Evolutionary conservation across 2,329 filamentous ascomycete genomes (phyloP).

Genomic region (Alternaria dauci): DNA sequence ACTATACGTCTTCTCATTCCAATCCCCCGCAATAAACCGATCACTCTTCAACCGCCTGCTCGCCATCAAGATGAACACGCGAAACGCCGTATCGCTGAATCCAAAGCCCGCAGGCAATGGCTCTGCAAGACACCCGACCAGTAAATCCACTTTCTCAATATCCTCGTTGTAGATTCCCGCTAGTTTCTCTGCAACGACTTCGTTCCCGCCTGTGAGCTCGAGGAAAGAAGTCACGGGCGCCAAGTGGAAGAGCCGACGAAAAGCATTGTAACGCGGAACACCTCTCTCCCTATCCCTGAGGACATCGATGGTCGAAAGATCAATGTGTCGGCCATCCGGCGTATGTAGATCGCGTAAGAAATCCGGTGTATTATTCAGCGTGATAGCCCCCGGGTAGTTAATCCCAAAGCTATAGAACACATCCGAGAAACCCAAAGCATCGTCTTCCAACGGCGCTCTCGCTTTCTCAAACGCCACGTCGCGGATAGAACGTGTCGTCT

Average conservation of each 20-base stretch:
- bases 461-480: conserved; percentile 46
- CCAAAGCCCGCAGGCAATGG: conserved; percentile 57
- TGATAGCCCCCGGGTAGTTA: conserved; percentile 59
- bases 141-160: conserved; percentile 54
- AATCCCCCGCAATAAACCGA: conserved; percentile 55
- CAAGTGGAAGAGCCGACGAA: conserved; percentile 57
- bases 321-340: conserved; percentile 54
- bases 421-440: conserved; percentile 30
- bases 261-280: conserved; percentile 57
- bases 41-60: conserved; percentile 55
- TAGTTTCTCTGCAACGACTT: neutral
- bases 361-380: conserved; percentile 51
- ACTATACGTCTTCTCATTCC: conserved; percentile 54
- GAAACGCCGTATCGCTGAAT: conserved; percentile 59
- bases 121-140: conserved; percentile 56
- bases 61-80: conserved; percentile 59
- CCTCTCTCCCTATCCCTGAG: conserved; percentile 59
- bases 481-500: conserved; percentile 31
- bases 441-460: conserved; percentile 37
- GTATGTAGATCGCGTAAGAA: conserved; percentile 54
- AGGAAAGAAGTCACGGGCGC: conserved; percentile 50
- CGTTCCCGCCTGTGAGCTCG: neutral
- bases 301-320: conserved; percentile 59
- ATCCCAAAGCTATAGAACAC: conserved; percentile 58
- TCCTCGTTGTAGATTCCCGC: conserved; percentile 49